Percentiles rank a stretch among this genome's conserved stretches.
These are phyloP conservation scores for Aureobasidium uvarum DNA, from an alignment of 2,329 filamentous ascomycete genomes.

Conservation along the genomic window DNA sequence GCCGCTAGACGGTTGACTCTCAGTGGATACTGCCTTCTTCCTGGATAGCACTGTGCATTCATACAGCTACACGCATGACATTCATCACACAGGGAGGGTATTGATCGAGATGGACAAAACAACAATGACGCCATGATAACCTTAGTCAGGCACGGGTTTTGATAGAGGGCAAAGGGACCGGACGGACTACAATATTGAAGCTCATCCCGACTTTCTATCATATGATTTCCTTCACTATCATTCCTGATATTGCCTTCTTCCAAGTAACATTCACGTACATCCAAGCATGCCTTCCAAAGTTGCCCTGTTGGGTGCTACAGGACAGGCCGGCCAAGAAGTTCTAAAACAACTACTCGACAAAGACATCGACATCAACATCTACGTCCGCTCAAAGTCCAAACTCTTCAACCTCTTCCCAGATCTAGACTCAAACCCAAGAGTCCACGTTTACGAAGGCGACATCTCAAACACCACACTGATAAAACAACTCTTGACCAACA, in stretches of 20 bases:
- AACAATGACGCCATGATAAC: background rate
- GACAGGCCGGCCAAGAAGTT: background rate
- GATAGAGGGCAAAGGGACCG: background rate
- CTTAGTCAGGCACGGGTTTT: background rate
- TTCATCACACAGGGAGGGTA: no score
- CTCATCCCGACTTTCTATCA: background rate
- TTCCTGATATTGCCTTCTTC: no score
- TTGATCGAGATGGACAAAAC: no score
- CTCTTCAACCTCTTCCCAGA: background rate
- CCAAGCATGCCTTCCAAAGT: background rate
- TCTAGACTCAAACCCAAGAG: background rate
- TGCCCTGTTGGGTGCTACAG: background rate
- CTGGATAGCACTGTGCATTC: no score
- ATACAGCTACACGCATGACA: no score
- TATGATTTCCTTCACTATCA: background rate
- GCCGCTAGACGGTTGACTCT: no score
- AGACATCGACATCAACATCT: conserved; percentile 9
- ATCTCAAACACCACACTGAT: background rate
- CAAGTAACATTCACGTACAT: no score
- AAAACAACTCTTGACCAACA: background rate
- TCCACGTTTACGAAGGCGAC: background rate
- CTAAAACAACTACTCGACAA: background rate
- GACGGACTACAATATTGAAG: background rate
- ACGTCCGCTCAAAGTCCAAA: background rate
- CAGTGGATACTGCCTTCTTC: no score